Conservation (phyloP, 495 filamentous ascomycete genomes). For the Physcia stellaris region DNA sequence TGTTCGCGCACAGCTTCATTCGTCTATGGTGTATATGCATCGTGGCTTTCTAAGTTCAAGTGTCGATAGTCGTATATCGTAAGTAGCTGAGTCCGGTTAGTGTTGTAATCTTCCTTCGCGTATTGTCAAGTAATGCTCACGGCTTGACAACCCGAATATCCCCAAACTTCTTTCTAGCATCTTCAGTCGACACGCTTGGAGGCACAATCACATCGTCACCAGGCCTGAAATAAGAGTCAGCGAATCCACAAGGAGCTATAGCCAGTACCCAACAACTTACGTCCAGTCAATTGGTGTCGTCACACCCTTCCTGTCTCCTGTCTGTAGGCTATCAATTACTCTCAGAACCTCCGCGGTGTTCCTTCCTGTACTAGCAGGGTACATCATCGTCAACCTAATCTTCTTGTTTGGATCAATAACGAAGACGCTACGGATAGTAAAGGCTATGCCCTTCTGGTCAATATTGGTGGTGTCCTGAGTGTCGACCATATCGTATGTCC, state of each 20-base stretch:
- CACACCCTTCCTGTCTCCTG: constrained; percentile 47
- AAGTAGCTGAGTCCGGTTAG: no score
- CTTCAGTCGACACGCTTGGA: constrained; percentile 44
- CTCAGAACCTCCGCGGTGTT: constrained; percentile 54
- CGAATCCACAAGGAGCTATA: no score
- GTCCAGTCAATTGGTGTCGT: constrained; percentile 53
- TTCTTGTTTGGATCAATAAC: constrained; percentile 59
- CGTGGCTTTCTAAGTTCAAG: no score
- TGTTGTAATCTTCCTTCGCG: no score
- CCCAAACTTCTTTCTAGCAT: constrained; percentile 55
- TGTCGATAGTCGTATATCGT: no score
- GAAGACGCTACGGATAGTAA: constrained; percentile 57
- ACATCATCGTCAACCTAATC: constrained; percentile 54
- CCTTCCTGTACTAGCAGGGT: constrained; percentile 50
- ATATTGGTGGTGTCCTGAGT: constrained; percentile 41
- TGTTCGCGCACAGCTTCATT: no score
- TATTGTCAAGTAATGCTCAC: constrained; percentile 27
- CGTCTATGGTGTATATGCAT: no score
- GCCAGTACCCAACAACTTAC: no score
- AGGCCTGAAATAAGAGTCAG: no score
- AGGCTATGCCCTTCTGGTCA: constrained; percentile 42
- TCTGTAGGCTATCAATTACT: constrained; percentile 53
- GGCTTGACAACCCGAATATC: constrained; percentile 52
- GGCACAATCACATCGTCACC: constrained; percentile 59
- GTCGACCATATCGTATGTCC: constrained; percentile 55